Conservation (phyloP, 371 early-diverging fungal species). For the Mucor sp. region DNA sequence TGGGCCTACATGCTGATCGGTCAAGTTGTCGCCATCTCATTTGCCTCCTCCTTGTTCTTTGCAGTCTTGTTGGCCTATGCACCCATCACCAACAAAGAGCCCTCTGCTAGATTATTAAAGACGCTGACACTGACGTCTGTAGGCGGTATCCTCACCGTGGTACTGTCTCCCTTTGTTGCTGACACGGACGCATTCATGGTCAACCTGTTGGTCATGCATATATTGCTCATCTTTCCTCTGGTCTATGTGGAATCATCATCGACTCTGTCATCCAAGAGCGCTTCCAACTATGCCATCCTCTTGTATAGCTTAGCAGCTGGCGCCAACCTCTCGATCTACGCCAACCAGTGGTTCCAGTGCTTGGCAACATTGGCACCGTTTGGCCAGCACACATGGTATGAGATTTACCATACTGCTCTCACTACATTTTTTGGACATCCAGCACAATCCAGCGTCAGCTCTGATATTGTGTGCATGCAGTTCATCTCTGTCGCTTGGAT, state of each 20-base stretch:
- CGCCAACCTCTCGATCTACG: constrained; percentile 32
- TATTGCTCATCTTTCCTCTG: constrained; percentile 28
- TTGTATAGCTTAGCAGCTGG: constrained; percentile 35
- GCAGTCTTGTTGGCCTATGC: constrained; percentile 27
- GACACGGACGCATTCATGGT: constrained; percentile 21
- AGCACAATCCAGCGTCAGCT: constrained; percentile 46
- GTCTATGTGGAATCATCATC: neutral
- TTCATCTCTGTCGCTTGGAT: constrained; percentile 38
- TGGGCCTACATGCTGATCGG: constrained; percentile 51
- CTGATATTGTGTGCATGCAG: constrained; percentile 36
- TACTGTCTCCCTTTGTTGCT: constrained; percentile 33
- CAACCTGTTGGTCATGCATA: constrained; percentile 42
- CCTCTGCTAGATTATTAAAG: neutral
- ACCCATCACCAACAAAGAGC: neutral
- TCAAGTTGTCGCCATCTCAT: constrained; percentile 47
- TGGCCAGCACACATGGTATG: neutral
- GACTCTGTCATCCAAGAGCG: neutral
- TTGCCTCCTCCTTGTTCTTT: constrained; percentile 38
- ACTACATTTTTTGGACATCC: constrained; percentile 36
- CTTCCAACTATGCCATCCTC: constrained; percentile 3
- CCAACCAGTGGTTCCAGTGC: constrained; percentile 25
- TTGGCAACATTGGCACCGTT: neutral
- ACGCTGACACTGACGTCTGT: constrained; percentile 8
- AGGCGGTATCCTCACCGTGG: constrained; percentile 29
- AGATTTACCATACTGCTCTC: neutral